Percentiles rank a stretch among this genome's conserved stretches.
These are phyloP conservation scores for Blumeria hordei DNA, from an alignment of 2,329 filamentous ascomycete species.

Conservation along the genomic window DNA sequence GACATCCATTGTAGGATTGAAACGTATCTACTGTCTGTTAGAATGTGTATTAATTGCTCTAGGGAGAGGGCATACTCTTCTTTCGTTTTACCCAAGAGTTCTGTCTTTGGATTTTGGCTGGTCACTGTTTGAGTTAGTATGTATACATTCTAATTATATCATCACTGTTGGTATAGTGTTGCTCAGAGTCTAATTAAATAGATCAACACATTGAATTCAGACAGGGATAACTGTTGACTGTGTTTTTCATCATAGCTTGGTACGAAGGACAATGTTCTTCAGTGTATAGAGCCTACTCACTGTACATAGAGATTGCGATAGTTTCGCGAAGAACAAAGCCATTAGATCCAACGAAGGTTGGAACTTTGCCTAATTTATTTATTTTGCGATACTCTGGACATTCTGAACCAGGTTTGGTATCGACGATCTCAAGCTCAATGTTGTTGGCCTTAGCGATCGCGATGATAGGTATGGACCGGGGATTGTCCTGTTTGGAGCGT, in stretches of 20 bases:
- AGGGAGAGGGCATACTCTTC: constrained; percentile 43
- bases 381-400: constrained; percentile 59
- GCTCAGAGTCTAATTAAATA: constrained; percentile 54
- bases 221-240: constrained; percentile 86
- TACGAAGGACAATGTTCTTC: constrained; percentile 5
- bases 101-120: constrained; percentile 99
- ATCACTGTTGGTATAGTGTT: constrained; percentile 9
- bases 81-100: constrained; percentile 98
- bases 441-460: constrained; percentile 95
- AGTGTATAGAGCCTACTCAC: constrained; percentile 19
- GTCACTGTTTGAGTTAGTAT: constrained; percentile 38
- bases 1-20: constrained; percentile 98
- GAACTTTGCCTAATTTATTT: constrained; percentile 77
- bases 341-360: constrained; percentile 78
- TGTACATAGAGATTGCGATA: constrained; percentile 92
- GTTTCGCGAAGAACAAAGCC: constrained; percentile 72
- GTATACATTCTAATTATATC: constrained; percentile 4
- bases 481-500: constrained; percentile 41
- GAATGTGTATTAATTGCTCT: background rate
- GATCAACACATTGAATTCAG: constrained; percentile 83
- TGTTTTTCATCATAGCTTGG: constrained; percentile 19
- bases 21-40: constrained; percentile 38
- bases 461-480: constrained; percentile 68
- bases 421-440: constrained; percentile 69
- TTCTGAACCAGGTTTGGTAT: constrained; percentile 38